Conservation (phyloP, 306 rosid species). For the Lagenaria siceraria region DNA sequence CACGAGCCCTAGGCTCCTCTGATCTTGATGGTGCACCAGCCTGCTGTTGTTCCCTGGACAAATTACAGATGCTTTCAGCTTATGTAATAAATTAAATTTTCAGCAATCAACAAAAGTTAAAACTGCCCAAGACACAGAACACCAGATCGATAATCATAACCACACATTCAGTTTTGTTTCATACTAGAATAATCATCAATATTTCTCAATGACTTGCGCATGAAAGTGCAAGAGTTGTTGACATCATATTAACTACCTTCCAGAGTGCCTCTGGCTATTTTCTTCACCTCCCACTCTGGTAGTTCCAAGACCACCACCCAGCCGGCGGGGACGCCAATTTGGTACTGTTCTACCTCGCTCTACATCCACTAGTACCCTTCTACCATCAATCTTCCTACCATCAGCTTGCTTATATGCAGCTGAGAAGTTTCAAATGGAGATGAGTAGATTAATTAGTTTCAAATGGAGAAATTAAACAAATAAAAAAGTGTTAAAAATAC, state of each 20-base stretch:
- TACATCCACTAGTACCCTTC: slow-evolving; percentile 96
- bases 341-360: slow-evolving; percentile 99
- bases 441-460: not conserved
- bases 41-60: slow-evolving; percentile 75
- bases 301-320: slow-evolving; percentile 99
- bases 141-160: not conserved
- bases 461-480: not conserved
- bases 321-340: slow-evolving; percentile 96
- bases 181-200: not conserved
- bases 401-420: slow-evolving; percentile 99
- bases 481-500: not conserved
- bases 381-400: slow-evolving; percentile 91
- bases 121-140: not conserved
- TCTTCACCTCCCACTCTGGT: slow-evolving; percentile 95
- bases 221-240: not conserved
- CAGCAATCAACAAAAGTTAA: not conserved
- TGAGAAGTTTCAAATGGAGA: slow-evolving; percentile 17
- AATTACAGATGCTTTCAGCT: slow-evolving; percentile 9
- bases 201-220: not conserved
- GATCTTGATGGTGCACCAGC: slow-evolving; percentile 67
- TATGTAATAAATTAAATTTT: not conserved
- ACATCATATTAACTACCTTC: slow-evolving; percentile 42
- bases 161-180: not conserved
- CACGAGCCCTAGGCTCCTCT: slow-evolving; percentile 88
- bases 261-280: slow-evolving; percentile 66